These are phyloP conservation scores for Pestalotiopsis sp. DNA, from an alignment of 2,329 filamentous ascomycete genomes.

Conservation along the genomic window DNA sequence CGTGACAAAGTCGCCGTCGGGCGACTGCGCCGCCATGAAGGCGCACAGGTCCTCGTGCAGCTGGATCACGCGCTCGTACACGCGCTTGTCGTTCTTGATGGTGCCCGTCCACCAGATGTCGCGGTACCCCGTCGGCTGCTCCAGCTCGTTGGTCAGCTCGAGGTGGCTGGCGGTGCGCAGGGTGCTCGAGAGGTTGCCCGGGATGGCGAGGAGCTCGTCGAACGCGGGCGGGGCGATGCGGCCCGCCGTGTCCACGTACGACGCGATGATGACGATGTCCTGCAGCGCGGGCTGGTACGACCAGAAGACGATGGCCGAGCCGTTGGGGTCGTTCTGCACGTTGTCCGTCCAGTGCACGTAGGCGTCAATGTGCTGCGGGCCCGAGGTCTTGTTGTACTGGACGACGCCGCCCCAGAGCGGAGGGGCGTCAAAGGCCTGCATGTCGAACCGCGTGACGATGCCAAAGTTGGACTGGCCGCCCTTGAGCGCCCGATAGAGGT, in stretches of 20 bases:
- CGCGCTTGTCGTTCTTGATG: slow-evolving; percentile 19
- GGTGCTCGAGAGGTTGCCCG: slow-evolving; percentile 11
- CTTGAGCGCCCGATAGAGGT: slow-evolving; percentile 46
- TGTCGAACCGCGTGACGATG: slow-evolving; percentile 34
- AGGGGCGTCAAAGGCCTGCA: slow-evolving; percentile 20
- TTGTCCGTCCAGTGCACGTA: slow-evolving; percentile 19
- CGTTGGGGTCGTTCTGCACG: slow-evolving; percentile 15
- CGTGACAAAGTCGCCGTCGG: slow-evolving; percentile 33
- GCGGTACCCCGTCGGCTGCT: slow-evolving; percentile 15
- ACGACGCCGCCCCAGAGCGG: slow-evolving; percentile 20
- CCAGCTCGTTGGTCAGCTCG: slow-evolving; percentile 16
- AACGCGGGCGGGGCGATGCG: slow-evolving; percentile 14
- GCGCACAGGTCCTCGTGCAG: slow-evolving; percentile 41
- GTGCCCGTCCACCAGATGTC: slow-evolving; percentile 19
- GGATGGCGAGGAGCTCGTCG: slow-evolving; percentile 17
- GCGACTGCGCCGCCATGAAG: slow-evolving; percentile 28
- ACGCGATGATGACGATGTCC: slow-evolving; percentile 16
- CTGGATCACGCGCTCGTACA: slow-evolving; percentile 38
- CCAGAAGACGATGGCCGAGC: slow-evolving; percentile 20
- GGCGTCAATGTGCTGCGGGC: slow-evolving; percentile 17
- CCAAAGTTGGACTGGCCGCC: slow-evolving; percentile 49
- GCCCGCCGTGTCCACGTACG: slow-evolving; percentile 18
- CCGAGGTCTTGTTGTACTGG: slow-evolving; percentile 15
- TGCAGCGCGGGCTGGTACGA: slow-evolving; percentile 15
- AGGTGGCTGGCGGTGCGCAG: slow-evolving; percentile 17